Evolutionary conservation across 495 filamentous ascomycete species (phyloP).

Genomic region (Haplographium delicatum): DNA sequence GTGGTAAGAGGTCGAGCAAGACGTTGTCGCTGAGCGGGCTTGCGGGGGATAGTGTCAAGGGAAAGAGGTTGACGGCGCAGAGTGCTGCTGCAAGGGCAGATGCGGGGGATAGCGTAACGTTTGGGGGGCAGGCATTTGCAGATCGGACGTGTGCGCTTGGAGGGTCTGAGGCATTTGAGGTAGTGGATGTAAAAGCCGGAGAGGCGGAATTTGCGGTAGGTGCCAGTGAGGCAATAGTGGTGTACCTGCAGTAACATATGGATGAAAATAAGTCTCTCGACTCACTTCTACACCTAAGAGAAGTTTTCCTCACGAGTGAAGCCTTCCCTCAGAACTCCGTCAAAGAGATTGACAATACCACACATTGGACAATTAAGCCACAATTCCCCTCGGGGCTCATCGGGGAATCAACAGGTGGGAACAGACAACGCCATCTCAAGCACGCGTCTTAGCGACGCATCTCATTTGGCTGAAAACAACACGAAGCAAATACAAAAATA

Average conservation of each 20-base stretch:
- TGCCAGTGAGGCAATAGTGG: constrained; percentile 50
- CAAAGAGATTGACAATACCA: no score
- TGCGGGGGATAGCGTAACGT: constrained; percentile 38
- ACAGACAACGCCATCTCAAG: no score
- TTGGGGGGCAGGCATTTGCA: constrained; percentile 49
- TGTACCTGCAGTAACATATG: constrained; percentile 41
- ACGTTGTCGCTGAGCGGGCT: constrained; percentile 44
- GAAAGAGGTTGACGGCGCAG: constrained; percentile 49
- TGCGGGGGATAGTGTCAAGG: constrained; percentile 31
- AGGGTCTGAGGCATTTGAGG: constrained; percentile 41
- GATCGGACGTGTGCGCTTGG: constrained; percentile 45
- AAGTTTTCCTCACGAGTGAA: no score
- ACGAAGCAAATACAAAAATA: no score
- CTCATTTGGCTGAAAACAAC: no score
- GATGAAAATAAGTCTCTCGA: no score
- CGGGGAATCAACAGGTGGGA: no score
- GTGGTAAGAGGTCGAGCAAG: constrained; percentile 39
- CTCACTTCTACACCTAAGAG: no score
- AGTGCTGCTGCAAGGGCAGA: constrained; percentile 46
- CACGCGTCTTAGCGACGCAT: no score
- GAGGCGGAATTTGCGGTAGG: constrained; percentile 41
- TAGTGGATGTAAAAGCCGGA: constrained; percentile 33
- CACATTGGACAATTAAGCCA: no score
- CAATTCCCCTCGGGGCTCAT: no score
- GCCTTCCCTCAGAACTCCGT: no score